Evolutionary conservation across 805 yeast genomes (phyloP), one percentile per base, ranked within the genome.

Genomic region (Ogataea corticis): DNA sequence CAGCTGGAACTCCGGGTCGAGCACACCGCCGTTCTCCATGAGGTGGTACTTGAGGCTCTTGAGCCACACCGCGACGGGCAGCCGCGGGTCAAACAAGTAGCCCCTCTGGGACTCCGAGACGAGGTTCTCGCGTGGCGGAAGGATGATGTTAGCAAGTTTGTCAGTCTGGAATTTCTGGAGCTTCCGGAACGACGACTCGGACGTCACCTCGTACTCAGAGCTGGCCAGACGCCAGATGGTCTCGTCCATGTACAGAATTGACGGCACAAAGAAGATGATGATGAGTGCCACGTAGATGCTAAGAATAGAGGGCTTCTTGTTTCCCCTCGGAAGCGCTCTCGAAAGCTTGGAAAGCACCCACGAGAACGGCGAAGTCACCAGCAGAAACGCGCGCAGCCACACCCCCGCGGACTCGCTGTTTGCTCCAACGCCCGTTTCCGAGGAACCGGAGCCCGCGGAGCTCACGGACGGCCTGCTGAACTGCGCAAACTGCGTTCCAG

Each of bases 101-200:
- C 30, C 34, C 14, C 27, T 36, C 17, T 17, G 15, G 4, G 32
- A 16, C 11, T 23, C 44, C 7, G 39, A 14, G 12, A 25, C 35
- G 14, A 42, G 34, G 29, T 33, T 42, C 16, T 46, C 47, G 13
- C 75, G 70, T 1, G 97, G 95, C 2, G 86, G 79, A 45, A 75
- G 73, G n/a, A 78, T 71, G 29, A 87, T 74, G 23, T 74, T 72
- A 0, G 83, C 78, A 50, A 76, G 40, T 19, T 15, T 32, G 14
- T 54, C 50, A 3, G 54, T 49, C 32, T 49, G 42, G 29, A 42
- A 27, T 30, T 45, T 45, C 38, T 49, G 53, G 10, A 49, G 25
- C 33, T 46, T 42, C n/a, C 44, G 44, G 10, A 45, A 42, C 17
- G 45, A 17, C 5, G 41, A 11, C 30, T 54, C 59, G 10, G 51